Base-by-base conservation (phyloP, 2,329 filamentous ascomycete genomes). In the Phialophora tarda region DNA sequence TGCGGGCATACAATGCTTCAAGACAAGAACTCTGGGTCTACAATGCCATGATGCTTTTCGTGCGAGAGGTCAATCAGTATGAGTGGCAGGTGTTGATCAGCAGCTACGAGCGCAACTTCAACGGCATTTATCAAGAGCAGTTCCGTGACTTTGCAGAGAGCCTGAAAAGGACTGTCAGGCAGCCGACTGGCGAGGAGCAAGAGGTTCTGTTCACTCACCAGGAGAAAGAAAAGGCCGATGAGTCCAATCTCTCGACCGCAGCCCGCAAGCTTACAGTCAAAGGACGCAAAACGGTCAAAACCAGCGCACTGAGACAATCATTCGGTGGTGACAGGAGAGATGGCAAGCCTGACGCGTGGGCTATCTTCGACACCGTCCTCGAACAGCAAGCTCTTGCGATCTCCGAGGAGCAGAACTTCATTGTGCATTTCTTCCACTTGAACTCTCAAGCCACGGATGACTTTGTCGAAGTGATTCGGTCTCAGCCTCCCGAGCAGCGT, bases 381-480 rank as follows among this genome's bases (percentile, higher is more conserved):
- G 90, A 95, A 64, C 92, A 97, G 73, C 86, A 95, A 70, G 81
- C 93, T 53, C 91, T 90, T 5, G 84, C 96, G 63, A 88, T 97
- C 65, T 89, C 92, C 72, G 93, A 94, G 77, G 95, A 99, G 79
- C 94, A 99, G 77, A 98, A 97, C 76, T 99, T 98, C 75, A 84
- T 97, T 57, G 89, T 97, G n/a, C 92, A 96, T 72, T 95, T 97
- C 77, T 98, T 98, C 84, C 94, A 98, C 73, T 88, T 95, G 28
- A 91, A 90, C n/a, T 96, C 92, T 1, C 83, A 94, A 30, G 89
- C 93, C 73, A 89, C 88, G 41, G 80, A 86, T 17, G 93, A 97
- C 75, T 98, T 97, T 75, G 85, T 90, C 1, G 95, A 98, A 71
- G 85, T 89, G 2, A 89, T 97, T 21, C 83, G 85, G 23, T 84